A percentile compares a stretch with the other conserved stretches of the same genome.
Conservation (phyloP, 129 eudicot genomes). For the Ambrosia trifida region DNA sequence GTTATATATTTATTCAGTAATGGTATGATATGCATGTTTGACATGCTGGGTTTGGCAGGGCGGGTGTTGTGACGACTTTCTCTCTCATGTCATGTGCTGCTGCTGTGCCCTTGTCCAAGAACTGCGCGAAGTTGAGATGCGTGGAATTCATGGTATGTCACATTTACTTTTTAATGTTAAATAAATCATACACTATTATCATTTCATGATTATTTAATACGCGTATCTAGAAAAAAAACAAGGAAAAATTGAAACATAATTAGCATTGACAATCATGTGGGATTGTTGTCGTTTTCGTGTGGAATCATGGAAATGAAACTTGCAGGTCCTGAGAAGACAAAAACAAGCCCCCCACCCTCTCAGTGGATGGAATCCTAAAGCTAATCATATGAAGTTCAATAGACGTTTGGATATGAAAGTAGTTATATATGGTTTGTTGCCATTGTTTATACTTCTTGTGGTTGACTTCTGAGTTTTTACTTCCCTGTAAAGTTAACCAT, state of each 20-base stretch:
- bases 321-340: conserved; percentile 71
- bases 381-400: background rate
- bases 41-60: conserved; percentile 50
- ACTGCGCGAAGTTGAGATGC: conserved; percentile 89
- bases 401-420: conserved; percentile 14
- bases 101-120: conserved; percentile 99
- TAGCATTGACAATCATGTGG: background rate
- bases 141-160: conserved; percentile 66
- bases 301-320: background rate
- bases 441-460: conserved; percentile 32
- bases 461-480: background rate
- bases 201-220: background rate
- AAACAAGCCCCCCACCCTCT: conserved; percentile 71
- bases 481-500: background rate
- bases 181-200: background rate
- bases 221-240: background rate
- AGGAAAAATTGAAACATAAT: background rate
- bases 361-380: conserved; percentile 69
- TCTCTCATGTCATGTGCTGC: conserved; percentile 96
- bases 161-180: conserved; percentile 9
- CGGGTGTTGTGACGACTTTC: conserved; percentile 87
- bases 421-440: conserved; percentile 32
- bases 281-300: background rate
- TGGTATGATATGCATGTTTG: background rate
- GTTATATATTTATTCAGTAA: background rate